Evolutionary conservation across 352 stramenopile species (phyloP), one percentile per base, ranked within the genome.

Genomic region (Thalassiosira pacifica): DNA sequence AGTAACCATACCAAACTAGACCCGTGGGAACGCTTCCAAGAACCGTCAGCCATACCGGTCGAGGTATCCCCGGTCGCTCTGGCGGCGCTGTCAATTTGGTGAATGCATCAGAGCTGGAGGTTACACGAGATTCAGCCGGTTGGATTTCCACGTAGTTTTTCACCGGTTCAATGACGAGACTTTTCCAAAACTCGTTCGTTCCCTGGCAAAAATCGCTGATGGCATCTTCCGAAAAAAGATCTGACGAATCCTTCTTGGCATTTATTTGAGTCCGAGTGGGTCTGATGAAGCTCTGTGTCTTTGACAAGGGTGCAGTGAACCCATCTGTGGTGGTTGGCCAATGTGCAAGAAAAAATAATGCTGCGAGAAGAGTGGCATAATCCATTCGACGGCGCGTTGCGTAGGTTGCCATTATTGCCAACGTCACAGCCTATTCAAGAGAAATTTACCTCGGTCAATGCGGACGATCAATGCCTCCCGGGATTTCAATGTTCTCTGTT

Each of bases 31-130:
- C 77, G 31, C 68, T 86, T 1, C 82, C 88, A 11, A 93, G 68
- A 53, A 93, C 91, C 9, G 83, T 90, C 11, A 93, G 76, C 88
- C 88, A 93, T 16, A 93, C 79, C 29, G 88, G 88, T 45, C 85
- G 72, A 22, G 83, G 71, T 53, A 89, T 86, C n/a, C 88, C 88
- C 16, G 88, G 88, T 5, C 83, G 52, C 79, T 90, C 85, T 2
- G 88, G 88, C 5, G 85, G 82, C 0, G 85, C 78, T 6, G 75
- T 91, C 11, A 92, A 67, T 75, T 89, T 90, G 18, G 73, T 78
- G 29, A 92, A 34, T 22, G 76, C 31, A 75, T 86, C 64, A 8
- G 71, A 80, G 26, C 26, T 74, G 18, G 81, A 45, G 22, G 82
- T 79, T n/a, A 83, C 57, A 22, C 29, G 37, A n/a, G 78, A 79